These are phyloP conservation scores for Climacium dendroides DNA, from an alignment of 225 moss, liverwort and hornwort species.

Conservation along the genomic window DNA sequence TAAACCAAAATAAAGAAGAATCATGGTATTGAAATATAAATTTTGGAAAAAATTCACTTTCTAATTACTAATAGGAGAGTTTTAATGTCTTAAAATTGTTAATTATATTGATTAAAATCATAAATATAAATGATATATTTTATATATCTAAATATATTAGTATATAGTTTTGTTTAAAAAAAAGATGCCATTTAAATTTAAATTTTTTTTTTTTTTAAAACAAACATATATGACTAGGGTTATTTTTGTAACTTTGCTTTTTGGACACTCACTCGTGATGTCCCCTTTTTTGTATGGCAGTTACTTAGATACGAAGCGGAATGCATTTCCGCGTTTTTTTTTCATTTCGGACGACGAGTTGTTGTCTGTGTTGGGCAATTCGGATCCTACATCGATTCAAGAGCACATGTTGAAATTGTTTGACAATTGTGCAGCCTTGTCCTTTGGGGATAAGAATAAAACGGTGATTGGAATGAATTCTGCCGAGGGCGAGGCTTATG, in stretches of 20 bases:
- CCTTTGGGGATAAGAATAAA: conserved; percentile 73
- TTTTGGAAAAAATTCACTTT: not conserved
- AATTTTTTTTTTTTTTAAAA: not conserved
- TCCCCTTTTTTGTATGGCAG: not conserved
- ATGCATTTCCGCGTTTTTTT: conserved; percentile 75
- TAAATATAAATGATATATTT: not conserved
- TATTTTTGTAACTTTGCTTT: fast-evolving
- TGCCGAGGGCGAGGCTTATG: conserved; percentile 41
- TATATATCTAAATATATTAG: not conserved
- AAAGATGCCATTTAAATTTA: fast-evolving
- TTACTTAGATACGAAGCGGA: conserved; percentile 78
- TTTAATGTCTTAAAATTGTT: not conserved
- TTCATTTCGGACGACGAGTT: conserved; percentile 86
- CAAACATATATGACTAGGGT: not conserved
- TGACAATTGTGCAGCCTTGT: conserved; percentile 65
- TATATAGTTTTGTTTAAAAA: not conserved
- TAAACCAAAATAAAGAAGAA: not conserved
- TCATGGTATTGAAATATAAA: too few species aligned
- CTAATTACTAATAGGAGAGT: not conserved
- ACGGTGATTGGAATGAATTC: conserved; percentile 57
- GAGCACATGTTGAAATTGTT: conserved; percentile 87
- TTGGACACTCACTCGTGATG: too few species aligned
- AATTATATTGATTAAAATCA: not conserved
- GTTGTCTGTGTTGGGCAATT: conserved; percentile 69
- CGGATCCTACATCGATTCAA: conserved; percentile 70